Evolutionary conservation across 306 rosid genomes (phyloP), one percentile per base, ranked within the genome.

Genomic region (Casuarina cunninghamiana): DNA sequence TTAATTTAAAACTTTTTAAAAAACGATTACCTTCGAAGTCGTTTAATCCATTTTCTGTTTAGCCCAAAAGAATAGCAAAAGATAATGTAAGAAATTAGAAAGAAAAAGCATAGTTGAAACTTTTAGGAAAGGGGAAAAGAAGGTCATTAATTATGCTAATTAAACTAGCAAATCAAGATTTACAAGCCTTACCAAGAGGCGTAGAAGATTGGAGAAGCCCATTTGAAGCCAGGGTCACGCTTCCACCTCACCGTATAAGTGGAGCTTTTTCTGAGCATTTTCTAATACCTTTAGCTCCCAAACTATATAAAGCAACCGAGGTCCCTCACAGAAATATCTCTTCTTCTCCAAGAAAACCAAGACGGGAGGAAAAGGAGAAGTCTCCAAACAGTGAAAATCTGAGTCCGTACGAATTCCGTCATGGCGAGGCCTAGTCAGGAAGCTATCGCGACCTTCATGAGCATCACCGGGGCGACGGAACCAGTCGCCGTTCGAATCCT

Each of bases 361-460:
- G 42, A 9, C 2, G 17, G n/a, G n/a, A 42, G 11, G 12, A 66
- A 8, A 17, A 1, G 8, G 48, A 10, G 11, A 0, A 48, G 3
- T 8, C 13, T 8, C 12, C 13, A 6, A 57, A 77, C 67, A 4
- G 43, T 62, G 71, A 74, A 41, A 45, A 60, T 71, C 72, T 19
- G 62, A 68, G 73, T 77, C 69, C 69, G 3, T 3, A 37, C 5
- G 26, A 43, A 39, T 78, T 70, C 69, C 73, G 15, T 85, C 86
- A 94, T 94, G 98, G 93, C 94, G 80, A 86, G 84, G 80, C 97
- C 94, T 73, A 78, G 84, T 86, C 97, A 88, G 74, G 94, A 90
- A 73, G 88, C 93, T 60, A 86, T 94, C 67, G 97, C 89, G 1
- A 92, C 93, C 8, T 94, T 94, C 82, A 88, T 92, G 61, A 78